Percentiles rank a stretch among this genome's conserved stretches.
Evolutionary conservation across 768 basidiomycete species (phyloP).

Genomic region (Rhizopogon rudus): DNA sequence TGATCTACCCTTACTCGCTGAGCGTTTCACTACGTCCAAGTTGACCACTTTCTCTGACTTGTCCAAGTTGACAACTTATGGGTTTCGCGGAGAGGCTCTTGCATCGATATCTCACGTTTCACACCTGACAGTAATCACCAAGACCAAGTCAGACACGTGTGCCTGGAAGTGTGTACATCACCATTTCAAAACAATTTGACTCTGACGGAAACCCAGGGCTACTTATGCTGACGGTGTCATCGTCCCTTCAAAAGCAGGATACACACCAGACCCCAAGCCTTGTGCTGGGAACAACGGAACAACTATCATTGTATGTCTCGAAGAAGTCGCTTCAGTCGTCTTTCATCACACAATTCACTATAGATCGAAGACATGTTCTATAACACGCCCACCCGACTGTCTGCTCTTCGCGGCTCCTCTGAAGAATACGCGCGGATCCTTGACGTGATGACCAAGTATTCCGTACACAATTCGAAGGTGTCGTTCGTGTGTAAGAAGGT

Average conservation of each 20-base stretch:
- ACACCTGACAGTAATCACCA: slow-evolving; percentile 85
- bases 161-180: slow-evolving; percentile 84
- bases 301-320: slow-evolving; percentile 61
- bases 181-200: neutral
- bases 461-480: slow-evolving; percentile 86
- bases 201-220: slow-evolving; percentile 46
- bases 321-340: neutral
- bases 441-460: slow-evolving; percentile 90
- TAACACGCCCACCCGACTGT: slow-evolving; percentile 83
- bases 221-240: slow-evolving; percentile 76
- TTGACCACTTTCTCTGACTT: slow-evolving; percentile 83
- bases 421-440: slow-evolving; percentile 92
- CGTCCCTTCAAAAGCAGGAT: slow-evolving; percentile 64
- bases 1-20: slow-evolving; percentile 87
- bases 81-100: slow-evolving; percentile 95
- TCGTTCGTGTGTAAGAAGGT: slow-evolving; percentile 94
- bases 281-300: slow-evolving; percentile 96
- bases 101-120: slow-evolving; percentile 95
- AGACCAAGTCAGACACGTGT: slow-evolving; percentile 74
- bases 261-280: slow-evolving; percentile 74
- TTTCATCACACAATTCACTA: neutral
- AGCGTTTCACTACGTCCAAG: slow-evolving; percentile 95
- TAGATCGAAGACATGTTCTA: slow-evolving; percentile 97
- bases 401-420: slow-evolving; percentile 75
- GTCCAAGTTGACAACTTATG: slow-evolving; percentile 81